Evolutionary conservation across 345 rosid genomes (phyloP).

Genomic region (Excoecaria cochinchinensis): DNA sequence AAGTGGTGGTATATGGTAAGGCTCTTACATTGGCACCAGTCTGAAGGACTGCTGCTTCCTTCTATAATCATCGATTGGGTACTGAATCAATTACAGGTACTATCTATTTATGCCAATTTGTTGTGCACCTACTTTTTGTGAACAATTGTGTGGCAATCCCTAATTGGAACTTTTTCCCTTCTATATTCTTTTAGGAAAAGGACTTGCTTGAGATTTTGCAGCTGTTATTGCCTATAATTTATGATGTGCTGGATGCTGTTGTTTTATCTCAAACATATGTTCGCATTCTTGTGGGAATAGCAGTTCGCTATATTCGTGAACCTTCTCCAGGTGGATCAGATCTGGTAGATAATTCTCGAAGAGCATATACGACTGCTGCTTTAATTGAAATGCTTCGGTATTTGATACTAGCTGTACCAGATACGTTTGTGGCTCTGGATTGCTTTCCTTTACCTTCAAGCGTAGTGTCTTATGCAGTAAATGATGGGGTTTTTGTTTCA

Average conservation of each 20-base stretch:
- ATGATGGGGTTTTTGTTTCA: conserved; percentile 62
- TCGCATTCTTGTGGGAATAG: conserved; percentile 66
- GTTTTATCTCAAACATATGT: conserved; percentile 88
- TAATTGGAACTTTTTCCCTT: conserved; percentile 18
- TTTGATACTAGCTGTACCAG: conserved; percentile 84
- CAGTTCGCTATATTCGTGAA: conserved; percentile 74
- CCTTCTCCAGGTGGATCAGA: conserved; percentile 93
- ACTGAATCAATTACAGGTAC: conserved; percentile 83
- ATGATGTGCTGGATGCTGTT: conserved; percentile 80
- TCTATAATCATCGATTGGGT: conserved; percentile 92
- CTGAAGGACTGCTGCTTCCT: conserved; percentile 91
- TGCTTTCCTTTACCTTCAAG: conserved; percentile 89
- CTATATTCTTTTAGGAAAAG: conserved; percentile 63
- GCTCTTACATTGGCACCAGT: conserved; percentile 88
- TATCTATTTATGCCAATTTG: background rate
- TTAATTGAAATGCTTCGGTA: conserved; percentile 88
- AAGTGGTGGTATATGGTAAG: conserved; percentile 97
- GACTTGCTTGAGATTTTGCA: conserved; percentile 77
- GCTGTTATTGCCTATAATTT: conserved; percentile 83
- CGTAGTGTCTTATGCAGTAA: conserved; percentile 62
- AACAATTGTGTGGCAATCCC: background rate
- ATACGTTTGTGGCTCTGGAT: conserved; percentile 92
- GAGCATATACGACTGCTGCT: conserved; percentile 89
- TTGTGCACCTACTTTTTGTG: background rate
- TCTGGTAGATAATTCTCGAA: conserved; percentile 91